These are phyloP conservation scores for Thelephora terrestris DNA, from an alignment of 1,284 basidiomycete genomes.

Conservation along the genomic window DNA sequence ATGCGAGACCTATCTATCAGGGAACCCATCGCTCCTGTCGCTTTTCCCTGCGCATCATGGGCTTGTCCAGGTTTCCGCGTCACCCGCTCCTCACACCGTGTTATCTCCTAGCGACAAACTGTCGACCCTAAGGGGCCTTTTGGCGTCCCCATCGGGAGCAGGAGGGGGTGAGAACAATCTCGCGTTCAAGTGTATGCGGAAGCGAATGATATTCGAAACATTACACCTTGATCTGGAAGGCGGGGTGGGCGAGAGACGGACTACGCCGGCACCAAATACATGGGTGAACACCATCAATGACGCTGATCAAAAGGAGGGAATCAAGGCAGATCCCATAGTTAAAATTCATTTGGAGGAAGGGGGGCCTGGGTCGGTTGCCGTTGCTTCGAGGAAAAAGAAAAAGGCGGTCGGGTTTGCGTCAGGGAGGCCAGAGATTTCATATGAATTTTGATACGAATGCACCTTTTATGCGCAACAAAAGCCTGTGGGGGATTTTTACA, in stretches of 20 bases:
- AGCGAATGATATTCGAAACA: slow-evolving; percentile 83
- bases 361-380: slow-evolving; percentile 7
- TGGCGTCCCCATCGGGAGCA: slow-evolving; percentile 33
- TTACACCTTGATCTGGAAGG: slow-evolving; percentile 90
- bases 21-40: slow-evolving; percentile 52
- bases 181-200: slow-evolving; percentile 88
- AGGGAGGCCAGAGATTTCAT: slow-evolving; percentile 50
- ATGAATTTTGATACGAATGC: slow-evolving; percentile 34
- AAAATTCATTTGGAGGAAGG: slow-evolving; percentile 20
- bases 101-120: slow-evolving; percentile 66
- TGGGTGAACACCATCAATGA: slow-evolving; percentile 6
- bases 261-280: slow-evolving; percentile 36
- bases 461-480: not conserved
- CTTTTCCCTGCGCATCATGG: slow-evolving; percentile 82
- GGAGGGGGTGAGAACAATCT: slow-evolving; percentile 86
- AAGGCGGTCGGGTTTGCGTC: slow-evolving; percentile 64
- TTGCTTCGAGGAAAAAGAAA: slow-evolving; percentile 26
- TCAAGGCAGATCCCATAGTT: slow-evolving; percentile 15
- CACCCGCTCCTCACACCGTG: slow-evolving; percentile 63
- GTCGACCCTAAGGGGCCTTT: slow-evolving; percentile 68
- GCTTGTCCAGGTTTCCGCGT: slow-evolving; percentile 60
- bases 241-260: slow-evolving; percentile 79
- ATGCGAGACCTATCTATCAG: slow-evolving; percentile 25
- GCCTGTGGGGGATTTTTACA: not conserved
- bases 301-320: not conserved